A percentile compares a stretch with the other conserved stretches of the same genome.
phyloP scores from a whole-genome alignment of 495 filamentous ascomycete species.

The Letharia lupina region DNA sequence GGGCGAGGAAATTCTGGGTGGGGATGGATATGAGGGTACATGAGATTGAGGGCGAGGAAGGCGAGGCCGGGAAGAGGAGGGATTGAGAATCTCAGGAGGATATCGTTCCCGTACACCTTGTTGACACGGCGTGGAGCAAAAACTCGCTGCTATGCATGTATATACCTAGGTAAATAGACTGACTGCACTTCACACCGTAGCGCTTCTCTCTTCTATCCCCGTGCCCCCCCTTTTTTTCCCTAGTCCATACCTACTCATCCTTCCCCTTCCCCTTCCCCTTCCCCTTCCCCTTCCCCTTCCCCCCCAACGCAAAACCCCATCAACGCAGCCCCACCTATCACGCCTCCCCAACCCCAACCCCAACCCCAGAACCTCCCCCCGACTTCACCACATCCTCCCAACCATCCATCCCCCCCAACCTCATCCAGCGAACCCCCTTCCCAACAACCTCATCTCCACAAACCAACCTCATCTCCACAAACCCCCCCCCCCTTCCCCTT shows the following conservation, averaged over 20 bases:
- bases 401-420: no score
- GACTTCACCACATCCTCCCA: no score
- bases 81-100: background rate
- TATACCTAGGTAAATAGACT: background rate
- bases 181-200: background rate
- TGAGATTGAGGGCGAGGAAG: conserved; percentile 32
- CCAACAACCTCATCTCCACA: no score
- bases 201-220: background rate
- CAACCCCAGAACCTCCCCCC: no score
- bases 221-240: background rate
- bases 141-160: no score
- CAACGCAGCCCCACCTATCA: no score
- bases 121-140: background rate
- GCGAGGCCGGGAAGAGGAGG: conserved; percentile 2
- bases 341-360: no score
- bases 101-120: background rate
- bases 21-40: conserved; percentile 74
- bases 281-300: background rate
- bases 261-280: background rate
- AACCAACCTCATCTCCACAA: no score
- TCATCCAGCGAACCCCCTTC: no score
- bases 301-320: no score
- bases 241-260: no score
- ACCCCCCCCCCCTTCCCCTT: no score
- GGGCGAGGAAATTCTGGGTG: conserved; percentile 74